Evolutionary conservation across 2,329 filamentous ascomycete species (phyloP).

Genomic region (Verticillium nubilum): DNA sequence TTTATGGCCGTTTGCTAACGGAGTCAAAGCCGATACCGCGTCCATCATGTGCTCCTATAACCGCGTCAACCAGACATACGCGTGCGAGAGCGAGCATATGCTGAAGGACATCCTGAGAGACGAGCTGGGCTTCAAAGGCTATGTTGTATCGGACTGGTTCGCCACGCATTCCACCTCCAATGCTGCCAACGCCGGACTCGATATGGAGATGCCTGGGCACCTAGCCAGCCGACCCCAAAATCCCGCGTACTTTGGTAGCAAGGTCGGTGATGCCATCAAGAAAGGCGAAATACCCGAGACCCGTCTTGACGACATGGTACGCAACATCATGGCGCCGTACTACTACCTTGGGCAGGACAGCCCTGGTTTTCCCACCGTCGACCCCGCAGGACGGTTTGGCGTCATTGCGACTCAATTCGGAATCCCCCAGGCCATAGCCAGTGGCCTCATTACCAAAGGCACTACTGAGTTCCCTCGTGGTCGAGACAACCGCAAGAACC

Average conservation of each 20-base stretch:
- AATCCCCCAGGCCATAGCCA: background rate
- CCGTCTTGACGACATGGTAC: slow-evolving; percentile 77
- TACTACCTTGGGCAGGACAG: slow-evolving; percentile 77
- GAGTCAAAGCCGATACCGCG: slow-evolving; percentile 71
- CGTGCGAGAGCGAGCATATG: slow-evolving; percentile 39
- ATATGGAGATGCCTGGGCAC: slow-evolving; percentile 35
- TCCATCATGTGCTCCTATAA: slow-evolving; percentile 87
- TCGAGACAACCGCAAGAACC: slow-evolving; percentile 4
- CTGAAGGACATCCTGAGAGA: slow-evolving; percentile 42
- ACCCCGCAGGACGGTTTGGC: slow-evolving; percentile 23
- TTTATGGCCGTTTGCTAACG: slow-evolving; percentile 80
- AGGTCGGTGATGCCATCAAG: slow-evolving; percentile 70
- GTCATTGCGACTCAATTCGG: slow-evolving; percentile 19
- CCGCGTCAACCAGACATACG: slow-evolving; percentile 37
- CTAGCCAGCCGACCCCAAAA: slow-evolving; percentile 50
- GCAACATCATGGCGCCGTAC: slow-evolving; percentile 82
- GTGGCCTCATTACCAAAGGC: too few relatives aligned
- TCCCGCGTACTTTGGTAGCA: slow-evolving; percentile 66
- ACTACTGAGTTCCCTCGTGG: slow-evolving; percentile 43
- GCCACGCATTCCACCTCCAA: slow-evolving; percentile 36
- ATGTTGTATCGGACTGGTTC: slow-evolving; percentile 36
- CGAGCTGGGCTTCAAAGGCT: slow-evolving; percentile 45
- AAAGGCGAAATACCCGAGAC: slow-evolving; percentile 69
- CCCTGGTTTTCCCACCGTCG: slow-evolving; percentile 14
- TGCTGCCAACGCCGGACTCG: slow-evolving; percentile 31